Evolutionary conservation across 2,329 filamentous ascomycete species (phyloP), one percentile per base, ranked within the genome.

Genomic region (Mycogone perniciosa): DNA sequence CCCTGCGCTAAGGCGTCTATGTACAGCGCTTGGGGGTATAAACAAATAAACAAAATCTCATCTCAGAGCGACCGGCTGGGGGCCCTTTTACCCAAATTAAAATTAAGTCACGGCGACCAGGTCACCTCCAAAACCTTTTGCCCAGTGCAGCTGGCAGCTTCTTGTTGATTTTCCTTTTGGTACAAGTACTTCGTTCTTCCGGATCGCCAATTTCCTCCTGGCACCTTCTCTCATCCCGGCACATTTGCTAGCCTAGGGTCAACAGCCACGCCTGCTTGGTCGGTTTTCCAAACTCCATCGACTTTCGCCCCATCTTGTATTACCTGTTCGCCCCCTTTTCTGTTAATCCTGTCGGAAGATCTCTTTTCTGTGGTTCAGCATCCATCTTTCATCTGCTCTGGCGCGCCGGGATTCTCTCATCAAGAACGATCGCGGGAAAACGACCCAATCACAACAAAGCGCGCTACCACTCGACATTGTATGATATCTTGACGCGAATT

Each of bases 31-130:
- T 49, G 47, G 47, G 33, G 48, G 56, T 56, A 64, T 66, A 65
- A 65, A 65, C 57, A 66, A 66, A 66, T 63, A 66, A 66, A 66
- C 64, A 66, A 64, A 59, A 48, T 34, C 48, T 42, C 34, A 43
- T 35, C 44, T 48, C 13, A 42, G 48, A 42, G 27, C 30, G 20
- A 29, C 40, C 31, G 13, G n/a, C 33, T 11, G 31, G 27, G 35
- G 30, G 35, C 35, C 42, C 31, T n/a, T 38, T 31, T 27, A 13
- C 13, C 46, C 42, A 35, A 38, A 39, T 34, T 33, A 45, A 42
- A 38, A 48, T 52, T 53, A 50, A 51, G 51, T 38, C 30, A 40
- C 7, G 46, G 43, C 41, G 50, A 46, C 42, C 48, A 40, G 44
- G 37, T 46, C 26, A 29, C 31, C 39, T 44, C 44, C 45, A 29